Conservation (phyloP, 1,284 basidiomycete genomes). For the Takashimella tepidaria region DNA sequence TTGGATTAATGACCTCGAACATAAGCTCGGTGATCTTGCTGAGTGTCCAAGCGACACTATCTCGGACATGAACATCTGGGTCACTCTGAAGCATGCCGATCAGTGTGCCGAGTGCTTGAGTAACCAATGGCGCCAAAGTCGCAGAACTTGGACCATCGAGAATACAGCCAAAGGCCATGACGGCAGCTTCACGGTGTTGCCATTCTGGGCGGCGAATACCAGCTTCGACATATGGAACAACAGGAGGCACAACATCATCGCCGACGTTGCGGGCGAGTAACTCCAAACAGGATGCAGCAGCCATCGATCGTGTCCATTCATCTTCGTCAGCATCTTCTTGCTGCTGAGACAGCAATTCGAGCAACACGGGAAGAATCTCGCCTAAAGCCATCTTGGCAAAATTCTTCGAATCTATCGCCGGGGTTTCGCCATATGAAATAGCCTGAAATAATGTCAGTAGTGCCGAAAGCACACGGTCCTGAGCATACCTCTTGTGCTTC, state of each 20-base stretch:
- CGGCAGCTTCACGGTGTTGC: conserved; percentile 92
- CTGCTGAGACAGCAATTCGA: conserved; percentile 83
- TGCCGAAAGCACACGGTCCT: too few species aligned
- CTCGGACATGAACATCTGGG: conserved; percentile 79
- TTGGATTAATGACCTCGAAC: conserved; percentile 79
- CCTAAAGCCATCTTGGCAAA: conserved; percentile 92
- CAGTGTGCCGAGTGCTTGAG: conserved; percentile 87
- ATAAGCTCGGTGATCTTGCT: conserved; percentile 91
- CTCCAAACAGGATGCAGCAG: conserved; percentile 87
- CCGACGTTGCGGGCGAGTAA: conserved; percentile 86
- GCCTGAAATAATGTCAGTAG: too few species aligned
- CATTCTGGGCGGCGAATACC: conserved; percentile 85
- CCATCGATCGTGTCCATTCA: conserved; percentile 98
- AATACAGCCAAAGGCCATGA: conserved; percentile 98
- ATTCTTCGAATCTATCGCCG: conserved; percentile 78
- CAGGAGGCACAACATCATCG: conserved; percentile 83
- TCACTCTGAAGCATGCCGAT: conserved; percentile 90
- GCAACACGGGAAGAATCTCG: conserved; percentile 89
- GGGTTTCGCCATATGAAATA: conserved; percentile 82
- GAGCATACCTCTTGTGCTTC: conserved; percentile 83
- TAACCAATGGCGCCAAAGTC: conserved; percentile 77
- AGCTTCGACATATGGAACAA: conserved; percentile 96
- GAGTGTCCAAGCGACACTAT: conserved; percentile 97
- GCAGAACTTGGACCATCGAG: conserved; percentile 88
- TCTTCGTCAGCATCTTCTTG: conserved; percentile 97